Base-by-base conservation (phyloP, 2,329 filamentous ascomycete genomes). In the Elsinoe ampelina region DNA sequence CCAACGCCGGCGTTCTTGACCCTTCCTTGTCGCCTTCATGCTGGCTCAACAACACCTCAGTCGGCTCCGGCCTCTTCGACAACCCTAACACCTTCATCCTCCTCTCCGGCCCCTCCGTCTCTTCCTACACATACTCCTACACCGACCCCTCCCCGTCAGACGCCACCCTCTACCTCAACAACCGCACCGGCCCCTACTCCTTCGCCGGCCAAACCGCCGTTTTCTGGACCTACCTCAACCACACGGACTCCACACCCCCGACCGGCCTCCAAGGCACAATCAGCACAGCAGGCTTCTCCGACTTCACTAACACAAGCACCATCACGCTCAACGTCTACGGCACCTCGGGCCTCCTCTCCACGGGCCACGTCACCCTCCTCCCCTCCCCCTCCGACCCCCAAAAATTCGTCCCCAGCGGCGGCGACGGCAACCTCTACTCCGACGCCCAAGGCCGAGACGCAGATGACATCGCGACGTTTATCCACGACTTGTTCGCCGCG, bases 271-370 rank as follows among this genome's bases (percentile, higher is more conserved):
- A 79, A 64, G 77, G 74, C 36, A 78, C 76, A 8, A 50, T 50
- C 22, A 50, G 20, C 45, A 50, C 45, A 35, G 45, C 45, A 34
- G 75, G 73, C 66, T 73, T 73, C 59, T 70, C 58, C 1, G 55
- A 55, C 36, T 57, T 56, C 12, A 50, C 45, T 7, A 50, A 50
- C 26, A 34, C 51, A 54, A 70, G 75, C 58, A 79, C 76, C 58
- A 76, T 81, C 54, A 80, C 78, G 0, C 69, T 81, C 17, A 81
- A 81, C 64, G 66, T 81, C 3, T 81, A 81, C 67, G 78, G 78
- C 7, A 81, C 79, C 0, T 80, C 77, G 0, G 79, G 79, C 1
- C 69, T 80, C 19, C 70, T 72, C 5, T 80, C 78, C 2, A 65
- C 70, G 0, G 77, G 78, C 32, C 45, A n/a, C 26, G 45, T 50